phyloP scores from a whole-genome alignment of 2,329 filamentous ascomycete genomes.

The Sporothrix euskadiensis region DNA sequence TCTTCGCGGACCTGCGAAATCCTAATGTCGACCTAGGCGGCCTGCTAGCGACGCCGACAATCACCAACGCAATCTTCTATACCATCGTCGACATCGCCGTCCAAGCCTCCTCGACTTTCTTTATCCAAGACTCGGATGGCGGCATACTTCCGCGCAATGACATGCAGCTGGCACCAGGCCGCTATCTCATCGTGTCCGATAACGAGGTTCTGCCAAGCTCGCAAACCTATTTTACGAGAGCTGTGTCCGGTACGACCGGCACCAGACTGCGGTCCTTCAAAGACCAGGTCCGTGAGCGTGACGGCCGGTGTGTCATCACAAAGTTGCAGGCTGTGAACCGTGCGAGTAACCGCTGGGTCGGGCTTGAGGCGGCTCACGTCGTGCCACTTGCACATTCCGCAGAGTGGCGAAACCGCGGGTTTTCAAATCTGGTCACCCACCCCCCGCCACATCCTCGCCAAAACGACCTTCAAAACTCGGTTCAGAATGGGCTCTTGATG shows the following conservation, averaged over 20 bases:
- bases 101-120: not conserved
- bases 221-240: not conserved
- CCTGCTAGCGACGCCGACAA: not conserved
- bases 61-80: constrained; percentile 3
- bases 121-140: not conserved
- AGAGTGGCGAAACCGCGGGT: constrained; percentile 14
- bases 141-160: not conserved
- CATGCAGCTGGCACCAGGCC: not conserved
- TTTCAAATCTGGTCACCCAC: not conserved
- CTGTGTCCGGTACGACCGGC: not conserved
- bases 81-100: not conserved
- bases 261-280: not conserved
- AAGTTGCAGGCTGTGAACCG: not conserved
- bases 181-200: not conserved
- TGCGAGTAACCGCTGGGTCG: not conserved
- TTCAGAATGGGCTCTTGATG: constrained; percentile 16
- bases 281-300: not conserved
- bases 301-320: not conserved
- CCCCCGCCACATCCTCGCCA: not conserved
- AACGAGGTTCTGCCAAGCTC: not conserved
- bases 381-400: not conserved
- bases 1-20: not conserved
- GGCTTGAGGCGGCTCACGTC: constrained; percentile 14
- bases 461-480: constrained; percentile 15
- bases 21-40: not conserved